Percentiles rank a stretch among this genome's conserved stretches.
Conservation (phyloP, 305 asterid genomes). For the Solanum hybrid region DNA sequence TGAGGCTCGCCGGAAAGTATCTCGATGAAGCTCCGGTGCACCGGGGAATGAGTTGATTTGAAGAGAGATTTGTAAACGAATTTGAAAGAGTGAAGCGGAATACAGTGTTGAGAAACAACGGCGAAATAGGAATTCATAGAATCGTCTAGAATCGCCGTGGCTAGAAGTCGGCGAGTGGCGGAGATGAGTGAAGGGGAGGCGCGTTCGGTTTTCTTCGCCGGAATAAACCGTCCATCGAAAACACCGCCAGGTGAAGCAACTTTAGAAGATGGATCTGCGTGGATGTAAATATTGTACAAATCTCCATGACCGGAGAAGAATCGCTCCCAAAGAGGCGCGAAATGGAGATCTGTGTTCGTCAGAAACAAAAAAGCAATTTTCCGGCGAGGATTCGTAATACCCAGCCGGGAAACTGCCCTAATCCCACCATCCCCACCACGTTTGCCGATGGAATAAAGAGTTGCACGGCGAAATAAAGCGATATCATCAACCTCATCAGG, state of each 20-base stretch:
- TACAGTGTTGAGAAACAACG: constrained; percentile 65
- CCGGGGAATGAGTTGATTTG: neutral
- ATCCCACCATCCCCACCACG: neutral
- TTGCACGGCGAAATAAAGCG: constrained; percentile 57
- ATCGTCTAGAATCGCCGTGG: constrained; percentile 74
- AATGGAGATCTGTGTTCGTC: constrained; percentile 25
- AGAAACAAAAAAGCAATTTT: constrained; percentile 38
- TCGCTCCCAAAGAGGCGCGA: constrained; percentile 33
- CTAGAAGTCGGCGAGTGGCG: constrained; percentile 77
- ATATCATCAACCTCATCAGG: constrained; percentile 67
- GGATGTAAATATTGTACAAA: constrained; percentile 22
- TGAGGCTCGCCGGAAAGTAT: constrained; percentile 50
- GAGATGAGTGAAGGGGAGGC: constrained; percentile 69
- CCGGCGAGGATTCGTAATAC: constrained; percentile 19
- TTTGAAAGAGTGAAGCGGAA: constrained; percentile 61
- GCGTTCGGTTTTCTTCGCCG: constrained; percentile 25
- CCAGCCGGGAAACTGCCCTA: constrained; percentile 15
- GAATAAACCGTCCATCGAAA: constrained; percentile 20
- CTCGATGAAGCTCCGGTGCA: constrained; percentile 58
- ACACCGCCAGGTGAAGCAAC: constrained; percentile 27
- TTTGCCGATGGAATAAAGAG: constrained; percentile 26
- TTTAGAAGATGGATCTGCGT: constrained; percentile 23
- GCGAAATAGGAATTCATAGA: constrained; percentile 58
- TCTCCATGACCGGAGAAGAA: constrained; percentile 20
- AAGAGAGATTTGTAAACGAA: constrained; percentile 46